Percentiles rank a stretch among this genome's conserved stretches.
Conservation (phyloP, 768 basidiomycete genomes). For the Tephrocybe rancida region DNA sequence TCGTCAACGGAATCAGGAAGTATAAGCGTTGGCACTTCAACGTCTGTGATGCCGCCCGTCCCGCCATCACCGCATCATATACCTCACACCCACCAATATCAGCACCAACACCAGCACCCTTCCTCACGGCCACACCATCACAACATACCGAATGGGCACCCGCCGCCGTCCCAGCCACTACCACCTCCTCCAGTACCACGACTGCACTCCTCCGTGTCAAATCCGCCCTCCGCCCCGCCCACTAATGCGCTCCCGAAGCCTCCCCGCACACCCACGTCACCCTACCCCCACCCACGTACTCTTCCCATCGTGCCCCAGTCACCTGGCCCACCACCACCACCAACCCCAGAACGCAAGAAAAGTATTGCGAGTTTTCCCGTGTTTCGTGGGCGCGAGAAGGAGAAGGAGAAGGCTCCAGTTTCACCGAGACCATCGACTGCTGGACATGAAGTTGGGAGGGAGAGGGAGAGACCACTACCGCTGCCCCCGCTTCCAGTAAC, state of each 20-base stretch:
- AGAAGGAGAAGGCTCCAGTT: constrained; percentile 6
- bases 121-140: constrained; percentile 13
- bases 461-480: constrained; percentile 15
- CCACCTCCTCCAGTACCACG: constrained; percentile 16
- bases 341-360: constrained; percentile 12
- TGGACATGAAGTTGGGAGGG: constrained; percentile 20
- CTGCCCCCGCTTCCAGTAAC: constrained; percentile 6
- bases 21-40: neutral
- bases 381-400: constrained; percentile 10
- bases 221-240: constrained; percentile 3
- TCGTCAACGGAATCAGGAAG: constrained; percentile 12
- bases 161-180: constrained; percentile 4
- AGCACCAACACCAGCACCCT: constrained; percentile 12
- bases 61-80: neutral
- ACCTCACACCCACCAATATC: neutral
- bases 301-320: neutral
- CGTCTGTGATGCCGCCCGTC: neutral
- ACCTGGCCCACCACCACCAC: neutral
- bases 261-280: neutral
- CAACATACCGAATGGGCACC: constrained; percentile 6
- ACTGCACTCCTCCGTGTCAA: constrained; percentile 12
- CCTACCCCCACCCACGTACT: constrained; percentile 1
- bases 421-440: constrained; percentile 42
- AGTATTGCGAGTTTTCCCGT: constrained; percentile 9
- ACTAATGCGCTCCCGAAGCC: neutral